Conservation (phyloP, 805 yeast genomes). For the Wickerhamiella slavikovae region DNA sequence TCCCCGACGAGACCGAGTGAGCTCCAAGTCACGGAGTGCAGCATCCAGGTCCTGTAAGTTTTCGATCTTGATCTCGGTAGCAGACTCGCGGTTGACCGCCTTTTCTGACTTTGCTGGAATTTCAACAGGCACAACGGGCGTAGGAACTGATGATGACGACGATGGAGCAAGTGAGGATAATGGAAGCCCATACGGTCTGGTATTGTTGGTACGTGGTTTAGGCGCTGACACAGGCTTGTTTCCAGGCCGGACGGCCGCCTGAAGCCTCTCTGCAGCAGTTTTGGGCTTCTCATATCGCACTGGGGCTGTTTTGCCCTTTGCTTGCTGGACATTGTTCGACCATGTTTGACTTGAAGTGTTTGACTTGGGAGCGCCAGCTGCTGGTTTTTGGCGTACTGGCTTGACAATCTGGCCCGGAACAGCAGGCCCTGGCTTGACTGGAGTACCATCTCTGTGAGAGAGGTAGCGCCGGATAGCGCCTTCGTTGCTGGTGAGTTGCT, state of each 20-base stretch:
- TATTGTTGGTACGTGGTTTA: too few species aligned
- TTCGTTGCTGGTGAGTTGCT: conserved; percentile 5
- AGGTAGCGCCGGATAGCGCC: conserved; percentile 6
- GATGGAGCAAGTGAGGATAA: background rate
- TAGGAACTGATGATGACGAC: background rate
- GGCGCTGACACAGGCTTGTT: too few species aligned
- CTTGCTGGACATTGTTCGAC: too few species aligned
- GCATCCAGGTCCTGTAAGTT: conserved; percentile 46
- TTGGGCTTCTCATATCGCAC: too few species aligned
- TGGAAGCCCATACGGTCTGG: too few species aligned
- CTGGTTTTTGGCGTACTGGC: too few species aligned
- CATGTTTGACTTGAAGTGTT: too few species aligned
- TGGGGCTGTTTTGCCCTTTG: too few species aligned
- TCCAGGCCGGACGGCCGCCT: too few species aligned
- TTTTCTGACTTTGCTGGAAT: background rate
- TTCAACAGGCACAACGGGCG: background rate
- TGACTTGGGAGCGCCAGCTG: too few species aligned
- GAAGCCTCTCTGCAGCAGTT: too few species aligned
- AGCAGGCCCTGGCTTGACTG: background rate
- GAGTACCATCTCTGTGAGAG: conserved; percentile 1
- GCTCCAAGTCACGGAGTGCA: conserved; percentile 33
- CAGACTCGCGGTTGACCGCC: conserved; percentile 1
- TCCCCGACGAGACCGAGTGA: conserved; percentile 17
- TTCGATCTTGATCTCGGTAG: conserved; percentile 25
- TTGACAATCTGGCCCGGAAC: background rate